Base-by-base conservation (phyloP, 495 filamentous ascomycete genomes). In the Neurospora discreta region DNA sequence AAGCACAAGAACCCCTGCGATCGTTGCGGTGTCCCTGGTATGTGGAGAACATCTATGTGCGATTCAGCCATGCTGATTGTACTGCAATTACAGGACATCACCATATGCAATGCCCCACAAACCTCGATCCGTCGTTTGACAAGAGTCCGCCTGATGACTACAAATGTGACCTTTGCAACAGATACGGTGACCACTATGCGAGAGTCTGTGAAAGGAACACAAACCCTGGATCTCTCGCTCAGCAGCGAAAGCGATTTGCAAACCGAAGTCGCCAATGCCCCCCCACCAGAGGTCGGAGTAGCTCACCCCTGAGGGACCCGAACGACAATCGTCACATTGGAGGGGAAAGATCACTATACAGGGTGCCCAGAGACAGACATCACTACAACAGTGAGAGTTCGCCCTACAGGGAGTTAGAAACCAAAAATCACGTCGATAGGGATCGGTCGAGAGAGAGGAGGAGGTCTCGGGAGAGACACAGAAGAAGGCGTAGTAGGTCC, bases 71-170 rank as follows among this genome's bases (percentile, higher is more conserved):
- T 65, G 52, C 52, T 65, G 33, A 65, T 33, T 18, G 3, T 16
- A 46, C n/a, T 69, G 18, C 20, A n/a, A 30, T 36, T 2, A 36
- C 70, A 86, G 84, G 82, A 15, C 84, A 85, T 69, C 75, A 74
- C 71, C 73, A 82, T 33, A 70, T 78, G 41, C 42, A 73, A 15
- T 85, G 84, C 70, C 82, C 82, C 20, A 85, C 82, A 9, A 84
- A 80, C 68, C 3, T 82, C 10, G 80, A 84, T 65, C 80, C 82
- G 9, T 6, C 38, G 10, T 82, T 72, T 68, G 81, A 84, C 46
- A 67, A 38, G 43, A 68, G 46, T 39, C 82, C 81, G 0, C 68
- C 30, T 3, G 4, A 6, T 2, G 46, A 52, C n/a, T 86, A 85
- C 41, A 36, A 30, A 9, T 86, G 84, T 70, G 69, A 70, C 5